These are phyloP conservation scores for Coemansia sp. DNA, from an alignment of 192 early-diverging fungal genomes.

Conservation along the genomic window DNA sequence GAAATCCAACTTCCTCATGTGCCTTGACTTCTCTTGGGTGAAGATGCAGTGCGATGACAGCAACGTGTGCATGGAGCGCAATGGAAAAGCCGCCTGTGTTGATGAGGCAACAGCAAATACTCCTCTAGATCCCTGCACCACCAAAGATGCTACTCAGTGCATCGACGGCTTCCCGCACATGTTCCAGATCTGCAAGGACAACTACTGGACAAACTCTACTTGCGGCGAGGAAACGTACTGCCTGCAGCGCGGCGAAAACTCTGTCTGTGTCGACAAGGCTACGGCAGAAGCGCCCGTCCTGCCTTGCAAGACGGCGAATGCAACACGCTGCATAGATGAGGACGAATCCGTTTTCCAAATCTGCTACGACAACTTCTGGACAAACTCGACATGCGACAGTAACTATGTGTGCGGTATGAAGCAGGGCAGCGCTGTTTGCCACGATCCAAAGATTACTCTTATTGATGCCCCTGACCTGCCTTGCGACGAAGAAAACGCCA, in stretches of 20 bases:
- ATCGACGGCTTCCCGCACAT: slow-evolving; percentile 17
- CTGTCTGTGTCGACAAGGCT: slow-evolving; percentile 29
- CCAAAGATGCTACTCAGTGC: slow-evolving; percentile 30
- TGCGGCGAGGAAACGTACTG: slow-evolving; percentile 28
- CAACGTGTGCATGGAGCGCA: slow-evolving; percentile 36
- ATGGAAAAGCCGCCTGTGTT: slow-evolving; percentile 31
- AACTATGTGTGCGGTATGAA: slow-evolving; percentile 38
- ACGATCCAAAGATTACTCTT: slow-evolving; percentile 31
- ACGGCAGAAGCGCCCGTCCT: slow-evolving; percentile 25
- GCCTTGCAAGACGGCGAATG: slow-evolving; percentile 22
- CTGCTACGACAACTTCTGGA: slow-evolving; percentile 30
- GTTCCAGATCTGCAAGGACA: slow-evolving; percentile 41
- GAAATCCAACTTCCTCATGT: slow-evolving; percentile 34
- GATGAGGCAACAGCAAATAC: slow-evolving; percentile 29
- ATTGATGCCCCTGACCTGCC: slow-evolving; percentile 40
- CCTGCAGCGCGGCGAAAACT: slow-evolving; percentile 12
- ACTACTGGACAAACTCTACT: slow-evolving; percentile 46
- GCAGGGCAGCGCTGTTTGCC: slow-evolving; percentile 28
- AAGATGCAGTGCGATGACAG: slow-evolving; percentile 37
- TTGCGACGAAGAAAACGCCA: slow-evolving; percentile 20
- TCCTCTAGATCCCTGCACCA: slow-evolving; percentile 26
- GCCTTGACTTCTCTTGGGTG: slow-evolving; percentile 28
- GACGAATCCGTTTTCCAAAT: slow-evolving; percentile 21
- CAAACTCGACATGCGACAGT: slow-evolving; percentile 30
- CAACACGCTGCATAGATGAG: slow-evolving; percentile 25